These are phyloP conservation scores for Daldinia sp. DNA, from an alignment of 2,329 filamentous ascomycete genomes.

Conservation along the genomic window DNA sequence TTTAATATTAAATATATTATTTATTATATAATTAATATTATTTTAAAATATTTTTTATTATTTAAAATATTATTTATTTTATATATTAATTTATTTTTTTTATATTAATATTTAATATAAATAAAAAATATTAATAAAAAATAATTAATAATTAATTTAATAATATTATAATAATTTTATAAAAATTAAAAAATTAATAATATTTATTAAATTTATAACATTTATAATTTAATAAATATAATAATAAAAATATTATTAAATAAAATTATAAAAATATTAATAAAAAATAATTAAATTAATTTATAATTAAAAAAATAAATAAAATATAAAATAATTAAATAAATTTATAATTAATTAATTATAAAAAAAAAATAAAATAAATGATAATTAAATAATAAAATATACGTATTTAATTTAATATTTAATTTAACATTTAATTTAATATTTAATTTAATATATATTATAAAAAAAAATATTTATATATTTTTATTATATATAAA, in stretches of 20 bases:
- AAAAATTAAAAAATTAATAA: neutral
- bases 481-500: no score
- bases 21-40: slow-evolving; percentile 10
- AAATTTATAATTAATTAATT: neutral
- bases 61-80: slow-evolving; percentile 8
- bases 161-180: slow-evolving; percentile 18
- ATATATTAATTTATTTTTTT: slow-evolving; percentile 11
- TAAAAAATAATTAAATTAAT: slow-evolving; percentile 3
- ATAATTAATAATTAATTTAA: slow-evolving; percentile 10
- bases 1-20: slow-evolving; percentile 8
- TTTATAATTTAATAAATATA: neutral
- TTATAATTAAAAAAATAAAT: neutral
- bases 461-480: no score
- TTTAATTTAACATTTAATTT: no score
- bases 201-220: slow-evolving; percentile 4
- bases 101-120: slow-evolving; percentile 4
- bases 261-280: slow-evolving; percentile 4
- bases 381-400: neutral
- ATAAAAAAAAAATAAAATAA: slow-evolving; percentile 13
- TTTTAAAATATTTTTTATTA: neutral
- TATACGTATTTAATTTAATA: neutral
- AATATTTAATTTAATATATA: no score
- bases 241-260: neutral
- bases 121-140: slow-evolving; percentile 1
- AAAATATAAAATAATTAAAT: neutral